Percentiles rank a stretch among this genome's conserved stretches.
Conservation (phyloP, 1,284 basidiomycete genomes). For the Coniophora puteana region DNA sequence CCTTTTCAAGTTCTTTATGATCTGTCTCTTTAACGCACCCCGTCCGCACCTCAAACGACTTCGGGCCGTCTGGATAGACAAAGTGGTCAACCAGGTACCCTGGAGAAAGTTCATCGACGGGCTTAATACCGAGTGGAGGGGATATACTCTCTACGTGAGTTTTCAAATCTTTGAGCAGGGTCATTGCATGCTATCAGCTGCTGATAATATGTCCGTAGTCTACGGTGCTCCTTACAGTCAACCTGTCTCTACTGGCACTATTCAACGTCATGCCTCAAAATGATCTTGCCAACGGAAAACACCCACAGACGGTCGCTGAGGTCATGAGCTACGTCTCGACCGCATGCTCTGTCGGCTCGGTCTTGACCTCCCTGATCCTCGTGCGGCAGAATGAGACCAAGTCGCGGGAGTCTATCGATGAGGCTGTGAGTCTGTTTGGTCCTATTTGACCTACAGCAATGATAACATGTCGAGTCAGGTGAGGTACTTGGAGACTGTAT, state of each 20-base stretch:
- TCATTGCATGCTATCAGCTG: no score
- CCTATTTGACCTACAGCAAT: no score
- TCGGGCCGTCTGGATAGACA: conserved; percentile 33
- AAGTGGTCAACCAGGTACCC: conserved; percentile 15
- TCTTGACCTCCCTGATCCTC: conserved; percentile 10
- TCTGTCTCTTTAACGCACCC: conserved; percentile 36
- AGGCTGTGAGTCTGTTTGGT: conserved; percentile 19
- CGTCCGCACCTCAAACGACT: conserved; percentile 33
- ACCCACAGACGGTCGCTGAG: neutral
- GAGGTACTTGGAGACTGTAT: conserved; percentile 10
- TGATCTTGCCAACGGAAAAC: no score
- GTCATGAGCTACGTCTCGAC: conserved; percentile 9
- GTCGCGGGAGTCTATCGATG: conserved; percentile 14
- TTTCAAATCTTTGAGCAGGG: neutral
- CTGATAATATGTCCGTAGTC: no score
- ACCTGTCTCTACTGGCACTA: conserved; percentile 44
- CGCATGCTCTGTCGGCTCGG: conserved; percentile 9
- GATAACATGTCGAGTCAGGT: no score
- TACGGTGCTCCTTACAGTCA: conserved; percentile 40
- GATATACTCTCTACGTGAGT: conserved; percentile 13
- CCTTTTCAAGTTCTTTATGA: conserved; percentile 24
- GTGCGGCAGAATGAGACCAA: conserved; percentile 18
- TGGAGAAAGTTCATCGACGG: conserved; percentile 25
- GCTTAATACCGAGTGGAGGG: conserved; percentile 18
- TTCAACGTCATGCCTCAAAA: conserved; percentile 32